phyloP scores from a whole-genome alignment of 441 rosid species.

The Croton setiger region DNA sequence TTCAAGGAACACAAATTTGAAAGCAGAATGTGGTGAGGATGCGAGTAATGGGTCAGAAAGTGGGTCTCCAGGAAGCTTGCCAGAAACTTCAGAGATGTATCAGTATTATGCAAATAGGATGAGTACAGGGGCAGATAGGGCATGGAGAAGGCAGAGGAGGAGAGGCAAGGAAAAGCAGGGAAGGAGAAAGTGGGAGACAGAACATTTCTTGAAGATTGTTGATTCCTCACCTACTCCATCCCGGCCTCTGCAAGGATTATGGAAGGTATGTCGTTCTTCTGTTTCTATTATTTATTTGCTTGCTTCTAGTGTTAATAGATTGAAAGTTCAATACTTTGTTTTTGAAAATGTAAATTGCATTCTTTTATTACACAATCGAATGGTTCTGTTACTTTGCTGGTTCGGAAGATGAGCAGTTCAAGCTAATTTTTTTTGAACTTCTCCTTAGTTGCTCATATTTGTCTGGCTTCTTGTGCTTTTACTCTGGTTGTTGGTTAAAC shows the following conservation, averaged over 20 bases:
- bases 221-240: constrained; percentile 61
- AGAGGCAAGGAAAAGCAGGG: constrained; percentile 74
- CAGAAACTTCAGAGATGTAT: constrained; percentile 69
- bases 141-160: constrained; percentile 70
- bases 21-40: constrained; percentile 39
- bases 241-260: constrained; percentile 84
- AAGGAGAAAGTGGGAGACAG: constrained; percentile 70
- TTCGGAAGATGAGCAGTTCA: neutral
- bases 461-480: neutral
- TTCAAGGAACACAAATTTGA: constrained; percentile 34
- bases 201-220: constrained; percentile 72
- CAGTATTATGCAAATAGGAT: constrained; percentile 72
- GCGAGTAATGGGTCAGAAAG: constrained; percentile 21
- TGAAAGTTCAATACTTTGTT: neutral
- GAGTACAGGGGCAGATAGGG: constrained; percentile 62
- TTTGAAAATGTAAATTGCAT: neutral
- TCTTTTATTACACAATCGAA: neutral
- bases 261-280: constrained; percentile 58
- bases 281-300: neutral
- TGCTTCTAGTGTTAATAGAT: neutral
- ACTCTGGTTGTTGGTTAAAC: neutral
- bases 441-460: neutral
- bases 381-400: neutral
- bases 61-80: constrained; percentile 41
- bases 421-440: neutral